Percentiles rank a stretch among this genome's conserved stretches.
Conservation (phyloP, 257 asterid genomes). For the Oldenlandia corymbosa region DNA sequence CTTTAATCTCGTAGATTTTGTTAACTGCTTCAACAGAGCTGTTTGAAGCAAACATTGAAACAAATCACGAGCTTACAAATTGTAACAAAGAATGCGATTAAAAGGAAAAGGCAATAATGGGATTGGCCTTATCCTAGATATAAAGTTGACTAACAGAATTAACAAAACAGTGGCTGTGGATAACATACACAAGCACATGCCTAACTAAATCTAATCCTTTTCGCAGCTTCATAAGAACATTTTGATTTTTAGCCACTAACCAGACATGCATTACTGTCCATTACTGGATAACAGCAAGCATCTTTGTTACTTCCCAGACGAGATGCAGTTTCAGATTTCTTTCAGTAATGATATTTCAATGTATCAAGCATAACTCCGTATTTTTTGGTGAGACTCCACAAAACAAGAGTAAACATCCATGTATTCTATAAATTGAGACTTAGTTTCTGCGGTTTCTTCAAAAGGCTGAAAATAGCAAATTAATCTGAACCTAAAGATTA, state of each 20-base stretch:
- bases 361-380: not conserved
- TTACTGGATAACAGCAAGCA: not conserved
- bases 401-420: not conserved
- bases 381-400: not conserved
- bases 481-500: not conserved
- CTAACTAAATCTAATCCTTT: not conserved
- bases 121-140: not conserved
- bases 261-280: not conserved
- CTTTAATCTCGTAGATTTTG: conserved; percentile 78
- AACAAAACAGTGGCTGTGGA: not conserved
- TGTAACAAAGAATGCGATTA: not conserved
- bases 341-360: not conserved
- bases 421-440: not conserved
- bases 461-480: not conserved
- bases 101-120: not conserved
- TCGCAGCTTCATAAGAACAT: no score
- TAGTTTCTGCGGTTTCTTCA: not conserved
- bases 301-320: not conserved
- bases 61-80: conserved; percentile 10
- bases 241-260: no score
- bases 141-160: not conserved
- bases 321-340: not conserved
- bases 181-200: not conserved
- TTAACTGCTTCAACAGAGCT: conserved; percentile 85
- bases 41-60: conserved; percentile 21